Base-by-base conservation (phyloP, 2,329 filamentous ascomycete species). In the Fusarium graminum region DNA sequence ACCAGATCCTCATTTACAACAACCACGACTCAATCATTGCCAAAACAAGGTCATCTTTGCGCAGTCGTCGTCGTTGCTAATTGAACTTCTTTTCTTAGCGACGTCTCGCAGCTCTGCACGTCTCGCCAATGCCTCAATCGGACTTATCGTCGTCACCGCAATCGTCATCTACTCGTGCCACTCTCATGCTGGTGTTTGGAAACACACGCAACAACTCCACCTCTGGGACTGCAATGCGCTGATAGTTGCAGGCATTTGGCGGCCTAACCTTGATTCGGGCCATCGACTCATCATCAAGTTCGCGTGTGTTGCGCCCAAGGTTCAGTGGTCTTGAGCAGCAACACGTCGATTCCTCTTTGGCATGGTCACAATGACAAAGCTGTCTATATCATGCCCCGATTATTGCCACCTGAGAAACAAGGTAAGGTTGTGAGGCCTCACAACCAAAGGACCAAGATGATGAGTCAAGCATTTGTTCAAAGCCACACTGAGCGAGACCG, bases 121-220 rank as follows among this genome's bases (percentile, higher is more conserved):
- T 49, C 43, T 65, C 65, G 52, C 44, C 60, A 62, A 62, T 65
- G 60, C 52, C 65, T 51, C 49, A 39, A 19, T 32, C 25, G 14
- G 29, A 56, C 45, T 34, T 28, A 66, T 58, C 34, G 56, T 68
- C 65, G 58, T 67, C 63, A 67, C 49, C 63, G 42, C 49, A 52
- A 63, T 56, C 65, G 65, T 68, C 65, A 68, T 58, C 65, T 40
- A 56, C 47, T 66, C 66, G 61, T 66, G 60, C 60, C 65, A 68
- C 65, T 36, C 60, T 61, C 56, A 58, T 38, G 43, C 45, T 43
- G 52, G 36, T 45, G 46, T 36, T 66, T 45, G 49, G 44, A 63
- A 59, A 47, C 51, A 46, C 45, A 59, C 56, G 56, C 65, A 63
- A 59, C 39, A 54, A 28, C 26, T 42, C 42, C 45, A 40, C 43